Evolutionary conservation across 1,284 basidiomycete species (phyloP).

Genomic region (Phellopilus nigrolimitatus): DNA sequence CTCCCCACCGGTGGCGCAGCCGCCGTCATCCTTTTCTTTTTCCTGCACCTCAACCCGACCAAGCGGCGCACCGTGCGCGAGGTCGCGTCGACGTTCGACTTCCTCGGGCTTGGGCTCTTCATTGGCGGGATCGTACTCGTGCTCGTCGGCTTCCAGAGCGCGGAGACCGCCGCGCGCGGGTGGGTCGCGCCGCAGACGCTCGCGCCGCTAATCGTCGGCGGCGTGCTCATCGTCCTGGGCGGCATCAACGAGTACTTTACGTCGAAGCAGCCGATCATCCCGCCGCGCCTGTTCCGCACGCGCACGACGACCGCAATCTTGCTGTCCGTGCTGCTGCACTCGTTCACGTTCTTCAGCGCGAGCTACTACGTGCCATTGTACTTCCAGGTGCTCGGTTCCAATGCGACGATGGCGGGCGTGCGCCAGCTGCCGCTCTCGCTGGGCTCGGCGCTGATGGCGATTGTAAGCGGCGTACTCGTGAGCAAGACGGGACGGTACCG

Average conservation of each 20-base stretch:
- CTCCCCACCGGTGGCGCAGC: conserved; percentile 44
- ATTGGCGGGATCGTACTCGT: conserved; percentile 45
- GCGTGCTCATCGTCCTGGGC: conserved; percentile 35
- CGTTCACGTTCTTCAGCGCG: conserved; percentile 35
- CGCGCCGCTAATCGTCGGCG: conserved; percentile 44
- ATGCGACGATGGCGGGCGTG: conserved; percentile 40
- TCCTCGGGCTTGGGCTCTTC: conserved; percentile 41
- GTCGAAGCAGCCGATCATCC: conserved; percentile 47
- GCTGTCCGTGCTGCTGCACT: conserved; percentile 36
- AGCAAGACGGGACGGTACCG: conserved; percentile 16
- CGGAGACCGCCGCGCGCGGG: conserved; percentile 27
- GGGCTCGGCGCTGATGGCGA: conserved; percentile 25
- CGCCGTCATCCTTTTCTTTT: conserved; percentile 29
- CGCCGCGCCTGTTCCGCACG: conserved; percentile 43
- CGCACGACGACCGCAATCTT: conserved; percentile 41
- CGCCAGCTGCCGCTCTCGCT: conserved; percentile 42
- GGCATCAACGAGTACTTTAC: conserved; percentile 44
- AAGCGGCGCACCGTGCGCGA: conserved; percentile 30
- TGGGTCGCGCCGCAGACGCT: conserved; percentile 37
- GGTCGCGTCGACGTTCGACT: conserved; percentile 40
- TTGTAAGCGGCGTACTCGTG: conserved; percentile 14
- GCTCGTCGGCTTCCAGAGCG: conserved; percentile 35
- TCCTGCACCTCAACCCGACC: conserved; percentile 31
- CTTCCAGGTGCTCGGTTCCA: conserved; percentile 41
- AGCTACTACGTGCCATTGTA: conserved; percentile 34